Evolutionary conservation across 2,329 filamentous ascomycete species (phyloP).

Genomic region (Orbilia blumenaviensis): DNA sequence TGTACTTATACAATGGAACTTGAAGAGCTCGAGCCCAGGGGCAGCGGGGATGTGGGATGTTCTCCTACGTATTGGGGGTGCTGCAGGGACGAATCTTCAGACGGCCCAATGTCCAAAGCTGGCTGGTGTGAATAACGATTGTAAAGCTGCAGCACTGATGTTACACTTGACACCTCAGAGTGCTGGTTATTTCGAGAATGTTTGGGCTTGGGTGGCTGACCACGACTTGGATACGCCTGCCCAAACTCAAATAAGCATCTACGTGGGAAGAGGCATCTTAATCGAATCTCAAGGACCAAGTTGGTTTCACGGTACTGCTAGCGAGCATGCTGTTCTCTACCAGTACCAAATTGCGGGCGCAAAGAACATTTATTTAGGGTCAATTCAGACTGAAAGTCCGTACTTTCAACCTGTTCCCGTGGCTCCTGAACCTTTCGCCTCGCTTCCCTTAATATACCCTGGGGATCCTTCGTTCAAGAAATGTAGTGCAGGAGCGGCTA

Average conservation of each 20-base stretch:
- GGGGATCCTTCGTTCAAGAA: not conserved
- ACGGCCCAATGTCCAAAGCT: conserved; percentile 63
- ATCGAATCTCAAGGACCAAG: conserved; percentile 58
- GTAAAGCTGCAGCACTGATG: conserved; percentile 61
- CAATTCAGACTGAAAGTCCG: conserved; percentile 66
- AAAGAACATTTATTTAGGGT: conserved; percentile 64
- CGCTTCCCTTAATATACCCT: no score
- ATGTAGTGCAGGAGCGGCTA: not conserved
- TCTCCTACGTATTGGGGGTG: conserved; percentile 58
- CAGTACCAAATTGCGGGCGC: conserved; percentile 66
- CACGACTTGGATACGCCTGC: conserved; percentile 60
- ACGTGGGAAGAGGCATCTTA: conserved; percentile 60
- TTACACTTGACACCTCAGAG: conserved; percentile 61
- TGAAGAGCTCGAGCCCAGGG: conserved; percentile 63
- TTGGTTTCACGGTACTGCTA: conserved; percentile 64
- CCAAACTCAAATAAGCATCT: conserved; percentile 60
- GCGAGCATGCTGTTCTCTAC: conserved; percentile 66
- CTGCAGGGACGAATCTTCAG: conserved; percentile 61
- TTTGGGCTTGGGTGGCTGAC: conserved; percentile 65
- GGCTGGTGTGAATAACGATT: conserved; percentile 59
- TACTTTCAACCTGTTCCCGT: conserved; percentile 61
- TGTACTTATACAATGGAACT: conserved; percentile 77
- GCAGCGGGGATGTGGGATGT: conserved; percentile 73
- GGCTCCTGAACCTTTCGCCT: no score
- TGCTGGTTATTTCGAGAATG: conserved; percentile 62